Conservation (phyloP, 2,329 filamentous ascomycete species). For the Fusarium sp. region DNA sequence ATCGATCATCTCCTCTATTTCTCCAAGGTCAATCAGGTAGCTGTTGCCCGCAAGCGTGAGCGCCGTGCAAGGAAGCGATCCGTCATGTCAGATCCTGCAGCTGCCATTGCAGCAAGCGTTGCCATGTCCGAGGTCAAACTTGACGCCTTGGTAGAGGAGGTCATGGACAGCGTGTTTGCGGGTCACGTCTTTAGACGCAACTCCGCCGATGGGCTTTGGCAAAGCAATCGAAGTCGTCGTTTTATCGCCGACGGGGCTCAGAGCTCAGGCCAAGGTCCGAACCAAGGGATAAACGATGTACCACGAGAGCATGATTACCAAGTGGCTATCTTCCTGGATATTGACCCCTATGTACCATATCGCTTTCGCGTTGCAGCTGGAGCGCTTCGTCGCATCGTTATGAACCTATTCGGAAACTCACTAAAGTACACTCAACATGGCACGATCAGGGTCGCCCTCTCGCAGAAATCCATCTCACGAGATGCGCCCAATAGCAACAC, state of each 20-base stretch:
- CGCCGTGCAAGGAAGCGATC: slow-evolving; percentile 26
- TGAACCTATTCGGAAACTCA: slow-evolving; percentile 75
- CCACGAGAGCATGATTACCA: slow-evolving; percentile 32
- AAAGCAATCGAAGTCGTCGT: slow-evolving; percentile 17
- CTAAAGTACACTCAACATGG: slow-evolving; percentile 70
- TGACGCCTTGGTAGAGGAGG: slow-evolving; percentile 41
- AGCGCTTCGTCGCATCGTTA: slow-evolving; percentile 67
- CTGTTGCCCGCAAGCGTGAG: slow-evolving; percentile 30
- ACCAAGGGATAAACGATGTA: slow-evolving; percentile 10
- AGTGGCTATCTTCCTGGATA: slow-evolving; percentile 51
- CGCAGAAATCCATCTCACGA: slow-evolving; percentile 32
- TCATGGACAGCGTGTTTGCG: slow-evolving; percentile 44
- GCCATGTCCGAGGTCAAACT: slow-evolving; percentile 25
- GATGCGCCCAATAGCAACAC: slow-evolving; percentile 7
- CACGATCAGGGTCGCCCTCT: slow-evolving; percentile 50
- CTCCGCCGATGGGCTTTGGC: slow-evolving; percentile 33
- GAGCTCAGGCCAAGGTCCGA: not conserved
- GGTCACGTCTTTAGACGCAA: slow-evolving; percentile 37
- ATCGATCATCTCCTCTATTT: slow-evolving; percentile 69
- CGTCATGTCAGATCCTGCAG: slow-evolving; percentile 14
- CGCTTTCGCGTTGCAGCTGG: slow-evolving; percentile 69
- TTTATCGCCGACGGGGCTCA: not conserved
- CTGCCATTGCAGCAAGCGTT: slow-evolving; percentile 6
- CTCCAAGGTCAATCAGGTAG: slow-evolving; percentile 66
- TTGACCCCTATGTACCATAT: slow-evolving; percentile 65